phyloP scores from a whole-genome alignment of 345 rosid species.

The Syzygium aqueum region DNA sequence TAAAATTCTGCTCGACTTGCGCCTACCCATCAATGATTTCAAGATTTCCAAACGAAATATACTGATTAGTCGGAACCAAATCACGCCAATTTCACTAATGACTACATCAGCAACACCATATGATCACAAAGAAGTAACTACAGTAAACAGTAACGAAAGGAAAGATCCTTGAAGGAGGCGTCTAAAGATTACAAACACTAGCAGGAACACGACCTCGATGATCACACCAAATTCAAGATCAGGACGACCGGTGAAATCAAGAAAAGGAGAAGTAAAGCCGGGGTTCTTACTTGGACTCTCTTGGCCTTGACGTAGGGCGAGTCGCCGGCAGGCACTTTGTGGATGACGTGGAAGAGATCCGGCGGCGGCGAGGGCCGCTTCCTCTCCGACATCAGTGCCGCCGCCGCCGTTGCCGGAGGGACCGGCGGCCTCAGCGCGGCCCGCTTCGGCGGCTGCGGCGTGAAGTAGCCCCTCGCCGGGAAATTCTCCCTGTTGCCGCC shows the following conservation, averaged over 20 bases:
- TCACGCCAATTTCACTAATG: not conserved
- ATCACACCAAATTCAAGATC: not conserved
- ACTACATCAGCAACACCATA: not conserved
- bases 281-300: conserved; percentile 58
- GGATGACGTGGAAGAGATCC: conserved; percentile 45
- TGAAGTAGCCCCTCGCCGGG: not conserved
- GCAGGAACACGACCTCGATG: rapidly evolving
- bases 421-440: rapidly evolving
- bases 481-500: not conserved
- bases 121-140: not conserved
- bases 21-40: not conserved
- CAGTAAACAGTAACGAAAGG: not conserved
- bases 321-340: conserved; percentile 83
- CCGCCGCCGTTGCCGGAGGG: not conserved
- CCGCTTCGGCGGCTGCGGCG: not conserved
- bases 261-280: not conserved
- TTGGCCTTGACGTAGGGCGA: conserved; percentile 84
- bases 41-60: not conserved
- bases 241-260: not conserved
- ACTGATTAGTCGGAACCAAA: not conserved
- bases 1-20: not conserved
- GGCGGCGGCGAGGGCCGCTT: not conserved
- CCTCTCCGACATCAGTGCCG: not conserved
- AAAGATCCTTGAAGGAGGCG: not conserved
- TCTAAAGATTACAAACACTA: not conserved